phyloP scores from a whole-genome alignment of 164 flowering plant genomes.

The Aristolochia californica region DNA sequence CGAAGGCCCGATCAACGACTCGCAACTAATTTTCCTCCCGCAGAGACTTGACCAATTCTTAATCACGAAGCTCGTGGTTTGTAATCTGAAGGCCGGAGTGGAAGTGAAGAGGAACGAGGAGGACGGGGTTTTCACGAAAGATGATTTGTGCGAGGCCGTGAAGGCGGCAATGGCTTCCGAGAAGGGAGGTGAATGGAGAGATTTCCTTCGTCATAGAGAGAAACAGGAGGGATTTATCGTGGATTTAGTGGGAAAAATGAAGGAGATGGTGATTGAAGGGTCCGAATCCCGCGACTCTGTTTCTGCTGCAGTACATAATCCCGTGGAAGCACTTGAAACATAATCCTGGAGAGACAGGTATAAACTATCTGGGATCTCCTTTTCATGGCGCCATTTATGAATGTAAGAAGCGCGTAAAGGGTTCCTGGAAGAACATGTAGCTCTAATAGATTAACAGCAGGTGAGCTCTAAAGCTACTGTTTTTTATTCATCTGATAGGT shows the following conservation, averaged over 20 bases:
- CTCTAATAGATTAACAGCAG: no score
- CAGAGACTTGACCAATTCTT: conserved; percentile 31
- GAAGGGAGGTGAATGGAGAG: conserved; percentile 27
- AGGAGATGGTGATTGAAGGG: background rate
- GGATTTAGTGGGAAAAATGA: background rate
- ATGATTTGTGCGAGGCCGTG: conserved; percentile 26
- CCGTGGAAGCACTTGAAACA: no score
- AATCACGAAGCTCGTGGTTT: conserved; percentile 29
- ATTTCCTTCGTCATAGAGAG: conserved; percentile 5
- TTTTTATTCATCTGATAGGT: no score
- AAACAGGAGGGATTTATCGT: background rate
- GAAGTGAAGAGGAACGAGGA: conserved; percentile 41
- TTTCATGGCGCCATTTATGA: no score
- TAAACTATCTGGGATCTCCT: no score
- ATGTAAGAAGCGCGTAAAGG: no score
- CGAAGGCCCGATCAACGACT: conserved; percentile 33
- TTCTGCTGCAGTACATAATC: no score
- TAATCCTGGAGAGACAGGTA: no score
- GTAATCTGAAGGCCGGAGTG: conserved; percentile 32
- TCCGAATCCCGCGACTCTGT: no score
- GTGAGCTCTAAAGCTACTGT: no score
- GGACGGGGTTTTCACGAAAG: conserved; percentile 31
- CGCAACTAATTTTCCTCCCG: conserved; percentile 42
- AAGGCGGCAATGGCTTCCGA: conserved; percentile 14
- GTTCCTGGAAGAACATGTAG: no score